Base-by-base conservation (phyloP, 495 filamentous ascomycete species). In the Astrothelium macrocarpum region DNA sequence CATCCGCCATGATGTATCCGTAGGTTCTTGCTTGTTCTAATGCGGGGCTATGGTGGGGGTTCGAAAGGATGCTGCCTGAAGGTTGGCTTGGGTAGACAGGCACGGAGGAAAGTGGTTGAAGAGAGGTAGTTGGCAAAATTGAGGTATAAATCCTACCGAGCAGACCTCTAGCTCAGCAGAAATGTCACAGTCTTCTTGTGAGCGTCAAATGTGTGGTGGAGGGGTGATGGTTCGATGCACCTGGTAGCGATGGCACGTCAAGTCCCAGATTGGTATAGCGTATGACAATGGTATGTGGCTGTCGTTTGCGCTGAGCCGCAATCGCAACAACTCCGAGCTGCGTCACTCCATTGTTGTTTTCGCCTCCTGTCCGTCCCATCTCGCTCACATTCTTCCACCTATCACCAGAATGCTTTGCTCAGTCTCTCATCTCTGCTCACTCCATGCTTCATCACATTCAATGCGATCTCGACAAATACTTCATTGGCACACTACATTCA, bases 1-100 rank as follows among this genome's bases (percentile, higher is more conserved):
- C 89, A 77, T 98, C 95, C 63, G 93, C 89, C 94, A 98, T 98
- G 53, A 28, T 79, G 73, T 59, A 53, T 36, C 42, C 45, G 56
- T 42, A 28, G 2, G 53, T 9, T 12, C 16, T 39, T 39, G 36
- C 16, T n/a, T n/a, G n/a, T n/a, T n/a, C n/a, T n/a, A n/a, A n/a
- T n/a, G n/a, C n/a, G n/a, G n/a, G n/a, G n/a, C n/a, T n/a, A n/a
- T n/a, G n/a, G n/a, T n/a, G n/a, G n/a, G n/a, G n/a, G n/a, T n/a
- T n/a, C n/a, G n/a, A n/a, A n/a, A n/a, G n/a, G n/a, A n/a, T n/a
- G n/a, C n/a, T n/a, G n/a, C n/a, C n/a, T n/a, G n/a, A n/a, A n/a
- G n/a, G n/a, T n/a, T n/a, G n/a, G n/a, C n/a, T n/a, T n/a, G n/a
- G n/a, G n/a, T n/a, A n/a, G n/a, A n/a, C n/a, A n/a, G n/a, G n/a